A percentile compares a stretch with the other conserved stretches of the same genome.
These are phyloP conservation scores for Pichia eremophila DNA, from an alignment of 805 yeast species.

Conservation along the genomic window DNA sequence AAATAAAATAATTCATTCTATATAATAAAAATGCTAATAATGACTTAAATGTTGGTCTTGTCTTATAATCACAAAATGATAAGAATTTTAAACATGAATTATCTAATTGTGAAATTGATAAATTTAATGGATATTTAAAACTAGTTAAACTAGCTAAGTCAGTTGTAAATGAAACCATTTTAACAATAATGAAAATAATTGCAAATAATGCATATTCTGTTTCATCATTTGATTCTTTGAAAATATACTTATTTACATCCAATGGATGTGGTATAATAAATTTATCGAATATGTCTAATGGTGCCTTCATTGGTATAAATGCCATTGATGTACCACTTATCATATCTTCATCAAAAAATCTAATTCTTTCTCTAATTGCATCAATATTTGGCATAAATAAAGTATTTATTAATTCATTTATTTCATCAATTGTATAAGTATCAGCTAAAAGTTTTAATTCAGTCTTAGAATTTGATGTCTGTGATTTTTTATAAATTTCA, in stretches of 20 bases:
- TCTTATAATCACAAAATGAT: background rate
- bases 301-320: constrained; percentile 1
- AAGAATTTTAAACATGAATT: background rate
- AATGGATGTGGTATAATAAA: background rate
- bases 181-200: constrained; percentile 11
- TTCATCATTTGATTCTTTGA: constrained; percentile 6
- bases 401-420: constrained; percentile 5
- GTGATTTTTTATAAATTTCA: background rate
- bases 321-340: constrained; percentile 9
- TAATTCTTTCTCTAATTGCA: constrained; percentile 17
- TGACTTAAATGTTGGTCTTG: constrained; percentile 12
- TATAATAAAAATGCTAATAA: constrained; percentile 11
- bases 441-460: background rate
- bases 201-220: constrained; percentile 12
- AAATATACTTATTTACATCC: background rate
- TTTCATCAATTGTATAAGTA: background rate
- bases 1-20: constrained; percentile 3
- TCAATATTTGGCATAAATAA: constrained; percentile 9
- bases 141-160: background rate
- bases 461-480: background rate
- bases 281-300: background rate
- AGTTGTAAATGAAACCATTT: constrained; percentile 6
- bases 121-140: constrained; percentile 1
- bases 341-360: constrained; percentile 12
- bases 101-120: background rate